These are phyloP conservation scores for Ceriops decandra DNA, from an alignment of 345 rosid species.

Conservation along the genomic window DNA sequence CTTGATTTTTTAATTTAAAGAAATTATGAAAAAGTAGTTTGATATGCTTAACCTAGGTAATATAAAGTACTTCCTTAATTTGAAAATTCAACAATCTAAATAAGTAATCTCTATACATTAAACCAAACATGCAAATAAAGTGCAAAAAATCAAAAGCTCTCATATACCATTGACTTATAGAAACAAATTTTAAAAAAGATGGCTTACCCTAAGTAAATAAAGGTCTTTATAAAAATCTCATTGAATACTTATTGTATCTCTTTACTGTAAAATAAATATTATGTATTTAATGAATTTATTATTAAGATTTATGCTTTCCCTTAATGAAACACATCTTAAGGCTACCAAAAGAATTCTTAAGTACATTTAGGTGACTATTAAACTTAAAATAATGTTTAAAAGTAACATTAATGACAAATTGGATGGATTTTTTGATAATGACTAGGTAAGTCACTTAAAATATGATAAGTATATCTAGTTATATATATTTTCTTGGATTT, in stretches of 20 bases:
- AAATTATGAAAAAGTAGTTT: neutral
- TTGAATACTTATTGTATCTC: neutral
- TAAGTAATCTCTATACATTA: neutral
- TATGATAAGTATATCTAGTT: too few species aligned
- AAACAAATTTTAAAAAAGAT: neutral
- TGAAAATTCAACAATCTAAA: neutral
- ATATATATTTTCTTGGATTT: too few species aligned
- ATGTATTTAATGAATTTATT: neutral
- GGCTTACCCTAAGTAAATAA: neutral
- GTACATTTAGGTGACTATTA: neutral
- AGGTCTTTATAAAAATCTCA: neutral
- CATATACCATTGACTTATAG: neutral
- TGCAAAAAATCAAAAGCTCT: neutral
- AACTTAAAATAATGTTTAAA: too few species aligned
- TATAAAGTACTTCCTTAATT: neutral
- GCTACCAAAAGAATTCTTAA: neutral
- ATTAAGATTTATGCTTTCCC: neutral
- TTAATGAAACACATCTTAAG: neutral
- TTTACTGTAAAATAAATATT: fast-evolving
- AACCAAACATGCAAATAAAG: neutral
- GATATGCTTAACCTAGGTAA: neutral
- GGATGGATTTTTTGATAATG: fast-evolving
- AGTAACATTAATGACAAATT: too few species aligned
- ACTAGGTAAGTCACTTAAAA: too few species aligned
- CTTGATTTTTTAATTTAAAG: neutral